Evolutionary conservation across 2,329 filamentous ascomycete species (phyloP).

Genomic region (Eurotiales sp.): DNA sequence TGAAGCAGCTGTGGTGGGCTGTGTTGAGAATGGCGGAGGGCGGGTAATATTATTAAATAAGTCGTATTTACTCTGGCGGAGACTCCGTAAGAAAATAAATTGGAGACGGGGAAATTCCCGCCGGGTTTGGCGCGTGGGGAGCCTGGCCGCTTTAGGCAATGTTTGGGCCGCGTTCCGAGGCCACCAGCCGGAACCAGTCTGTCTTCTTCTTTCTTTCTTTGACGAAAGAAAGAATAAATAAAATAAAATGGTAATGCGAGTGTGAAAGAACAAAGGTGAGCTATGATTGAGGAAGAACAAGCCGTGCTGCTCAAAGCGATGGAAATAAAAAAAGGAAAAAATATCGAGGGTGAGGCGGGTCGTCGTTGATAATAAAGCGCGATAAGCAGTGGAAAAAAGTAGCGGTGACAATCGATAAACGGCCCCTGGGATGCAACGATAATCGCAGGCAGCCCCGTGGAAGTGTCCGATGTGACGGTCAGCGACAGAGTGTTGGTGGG

Average conservation of each 20-base stretch:
- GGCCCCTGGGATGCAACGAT: constrained; percentile 13
- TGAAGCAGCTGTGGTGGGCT: too few relatives aligned
- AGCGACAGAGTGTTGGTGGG: constrained; percentile 4
- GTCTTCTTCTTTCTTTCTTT: too few relatives aligned
- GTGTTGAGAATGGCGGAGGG: too few relatives aligned
- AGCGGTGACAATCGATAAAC: constrained; percentile 14
- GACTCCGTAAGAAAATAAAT: too few relatives aligned
- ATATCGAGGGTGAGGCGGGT: not conserved
- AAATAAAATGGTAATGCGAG: not conserved
- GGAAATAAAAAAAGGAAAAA: not conserved
- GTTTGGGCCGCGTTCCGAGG: not conserved
- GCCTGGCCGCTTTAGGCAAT: constrained; percentile 2
- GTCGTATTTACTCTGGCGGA: too few relatives aligned
- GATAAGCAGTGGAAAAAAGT: not conserved
- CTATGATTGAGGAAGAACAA: too few relatives aligned
- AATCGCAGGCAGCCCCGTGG: constrained; percentile 4
- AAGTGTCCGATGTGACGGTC: constrained; percentile 13
- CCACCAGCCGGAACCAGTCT: not conserved
- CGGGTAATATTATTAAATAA: too few relatives aligned
- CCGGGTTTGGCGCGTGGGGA: not conserved
- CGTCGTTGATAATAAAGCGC: not conserved
- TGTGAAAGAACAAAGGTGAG: not conserved
- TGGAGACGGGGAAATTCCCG: constrained; percentile 6
- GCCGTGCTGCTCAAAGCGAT: too few relatives aligned
- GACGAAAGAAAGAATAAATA: not conserved